Percentiles rank a stretch among this genome's conserved stretches.
phyloP scores from a whole-genome alignment of 108 stramenopile species.

The Fragilaria radians region DNA sequence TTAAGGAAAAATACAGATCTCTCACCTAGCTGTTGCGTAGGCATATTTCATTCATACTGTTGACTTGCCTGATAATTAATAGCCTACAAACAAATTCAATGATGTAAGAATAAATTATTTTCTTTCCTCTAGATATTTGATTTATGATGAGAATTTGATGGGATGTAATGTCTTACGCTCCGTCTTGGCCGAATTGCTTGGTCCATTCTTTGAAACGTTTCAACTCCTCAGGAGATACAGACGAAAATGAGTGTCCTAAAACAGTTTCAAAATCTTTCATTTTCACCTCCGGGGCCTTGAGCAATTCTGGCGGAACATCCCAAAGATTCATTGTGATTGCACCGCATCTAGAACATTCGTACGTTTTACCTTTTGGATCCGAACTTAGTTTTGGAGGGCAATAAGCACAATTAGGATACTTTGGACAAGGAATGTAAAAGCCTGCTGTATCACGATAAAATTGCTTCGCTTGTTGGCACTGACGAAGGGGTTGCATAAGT shows the following conservation, averaged over 20 bases:
- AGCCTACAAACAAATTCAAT: too few species aligned
- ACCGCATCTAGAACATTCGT: slow-evolving; percentile 83
- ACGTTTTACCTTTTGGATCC: slow-evolving; percentile 54
- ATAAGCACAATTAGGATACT: slow-evolving; percentile 85
- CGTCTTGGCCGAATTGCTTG: slow-evolving; percentile 95
- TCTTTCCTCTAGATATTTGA: too few species aligned
- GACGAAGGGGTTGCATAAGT: slow-evolving; percentile 93
- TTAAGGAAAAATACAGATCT: too few species aligned
- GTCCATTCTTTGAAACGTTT: slow-evolving; percentile 93
- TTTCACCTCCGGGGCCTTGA: slow-evolving; percentile 67
- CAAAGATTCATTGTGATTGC: slow-evolving; percentile 87
- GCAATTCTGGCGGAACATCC: slow-evolving; percentile 84
- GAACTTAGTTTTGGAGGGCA: slow-evolving; percentile 87
- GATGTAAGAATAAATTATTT: too few species aligned
- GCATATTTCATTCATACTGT: too few species aligned
- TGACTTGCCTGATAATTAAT: too few species aligned
- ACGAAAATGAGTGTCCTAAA: slow-evolving; percentile 63
- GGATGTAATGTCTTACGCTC: slow-evolving; percentile 52
- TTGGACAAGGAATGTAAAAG: slow-evolving; percentile 59
- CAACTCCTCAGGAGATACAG: slow-evolving; percentile 92
- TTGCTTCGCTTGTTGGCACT: slow-evolving; percentile 93
- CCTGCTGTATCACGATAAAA: slow-evolving; percentile 59
- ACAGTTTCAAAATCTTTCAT: slow-evolving; percentile 71
- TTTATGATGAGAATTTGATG: too few species aligned
- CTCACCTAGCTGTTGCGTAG: too few species aligned